These are phyloP conservation scores for Rosellinia necatrix DNA, from an alignment of 2,329 filamentous ascomycete genomes.

Conservation along the genomic window DNA sequence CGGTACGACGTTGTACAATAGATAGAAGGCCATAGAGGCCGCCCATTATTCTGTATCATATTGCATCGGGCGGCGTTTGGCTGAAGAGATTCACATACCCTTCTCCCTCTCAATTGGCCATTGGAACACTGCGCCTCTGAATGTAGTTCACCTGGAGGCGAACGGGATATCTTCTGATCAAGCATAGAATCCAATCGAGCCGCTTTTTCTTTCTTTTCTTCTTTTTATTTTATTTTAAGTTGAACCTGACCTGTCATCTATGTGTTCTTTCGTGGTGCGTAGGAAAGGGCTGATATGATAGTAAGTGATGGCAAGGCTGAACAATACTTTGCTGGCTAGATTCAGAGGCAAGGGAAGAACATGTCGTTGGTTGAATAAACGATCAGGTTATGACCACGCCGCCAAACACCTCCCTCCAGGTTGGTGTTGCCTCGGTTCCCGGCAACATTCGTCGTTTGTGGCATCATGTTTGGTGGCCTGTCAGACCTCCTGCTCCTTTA, in stretches of 20 bases:
- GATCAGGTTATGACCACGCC: too few species aligned
- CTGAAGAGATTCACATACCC: slow-evolving; percentile 8
- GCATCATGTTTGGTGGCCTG: neutral
- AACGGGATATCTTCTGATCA: neutral
- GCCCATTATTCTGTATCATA: slow-evolving; percentile 17
- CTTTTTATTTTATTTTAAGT: too few species aligned
- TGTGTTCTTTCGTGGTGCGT: too few species aligned
- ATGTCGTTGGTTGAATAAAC: too few species aligned
- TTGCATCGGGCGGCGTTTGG: slow-evolving; percentile 32
- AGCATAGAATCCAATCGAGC: too few species aligned
- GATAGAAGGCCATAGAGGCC: slow-evolving; percentile 19
- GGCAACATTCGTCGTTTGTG: neutral
- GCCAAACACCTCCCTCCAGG: too few species aligned
- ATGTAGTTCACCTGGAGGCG: neutral
- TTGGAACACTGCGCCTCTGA: neutral
- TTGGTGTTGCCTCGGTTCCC: neutral
- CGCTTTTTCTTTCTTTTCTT: too few species aligned
- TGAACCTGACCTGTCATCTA: too few species aligned
- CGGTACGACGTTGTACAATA: slow-evolving; percentile 20
- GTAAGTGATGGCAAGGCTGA: too few species aligned
- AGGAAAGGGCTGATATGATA: too few species aligned
- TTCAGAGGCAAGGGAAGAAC: too few species aligned
- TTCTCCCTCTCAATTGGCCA: neutral
- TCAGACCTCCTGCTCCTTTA: neutral
- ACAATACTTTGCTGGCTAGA: too few species aligned